phyloP scores from a whole-genome alignment of 75 land plant species.

The Gnetum montanum region DNA sequence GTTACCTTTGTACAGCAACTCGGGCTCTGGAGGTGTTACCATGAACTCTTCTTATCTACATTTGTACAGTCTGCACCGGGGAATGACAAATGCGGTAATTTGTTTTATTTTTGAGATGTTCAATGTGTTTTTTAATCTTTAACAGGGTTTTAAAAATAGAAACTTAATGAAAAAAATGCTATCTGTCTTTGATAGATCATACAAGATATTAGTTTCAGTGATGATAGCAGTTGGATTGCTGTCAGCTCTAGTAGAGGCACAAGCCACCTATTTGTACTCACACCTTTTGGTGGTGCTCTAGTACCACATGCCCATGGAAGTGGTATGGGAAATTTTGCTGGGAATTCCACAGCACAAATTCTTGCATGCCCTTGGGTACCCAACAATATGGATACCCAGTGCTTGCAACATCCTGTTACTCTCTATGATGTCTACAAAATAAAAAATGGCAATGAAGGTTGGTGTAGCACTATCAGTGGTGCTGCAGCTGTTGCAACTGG shows the following conservation, averaged over 20 bases:
- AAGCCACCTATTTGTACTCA: slow-evolving; percentile 82
- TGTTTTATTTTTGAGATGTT: background rate
- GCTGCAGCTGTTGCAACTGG: slow-evolving; percentile 81
- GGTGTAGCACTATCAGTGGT: slow-evolving; percentile 73
- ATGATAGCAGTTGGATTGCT: slow-evolving; percentile 84
- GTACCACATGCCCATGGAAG: slow-evolving; percentile 29
- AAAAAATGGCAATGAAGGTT: slow-evolving; percentile 71
- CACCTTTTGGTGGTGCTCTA: slow-evolving; percentile 57
- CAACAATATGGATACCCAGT: slow-evolving; percentile 40
- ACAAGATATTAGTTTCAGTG: slow-evolving; percentile 91
- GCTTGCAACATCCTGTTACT: slow-evolving; percentile 59
- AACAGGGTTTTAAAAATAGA: background rate
- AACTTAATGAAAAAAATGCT: background rate
- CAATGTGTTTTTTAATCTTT: no score
- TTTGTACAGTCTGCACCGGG: slow-evolving; percentile 87
- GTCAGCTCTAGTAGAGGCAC: slow-evolving; percentile 98
- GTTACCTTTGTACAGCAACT: slow-evolving; percentile 14
- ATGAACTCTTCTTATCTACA: slow-evolving; percentile 41
- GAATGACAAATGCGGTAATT: slow-evolving; percentile 88
- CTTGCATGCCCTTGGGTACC: no score
- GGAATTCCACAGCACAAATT: no score
- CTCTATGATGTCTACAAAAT: slow-evolving; percentile 74
- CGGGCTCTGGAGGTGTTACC: slow-evolving; percentile 23
- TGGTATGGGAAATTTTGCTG: slow-evolving; percentile 7
- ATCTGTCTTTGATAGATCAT: slow-evolving; percentile 55